phyloP scores from a whole-genome alignment of 2,329 filamentous ascomycete species.

The Coleophoma crateriformis region DNA sequence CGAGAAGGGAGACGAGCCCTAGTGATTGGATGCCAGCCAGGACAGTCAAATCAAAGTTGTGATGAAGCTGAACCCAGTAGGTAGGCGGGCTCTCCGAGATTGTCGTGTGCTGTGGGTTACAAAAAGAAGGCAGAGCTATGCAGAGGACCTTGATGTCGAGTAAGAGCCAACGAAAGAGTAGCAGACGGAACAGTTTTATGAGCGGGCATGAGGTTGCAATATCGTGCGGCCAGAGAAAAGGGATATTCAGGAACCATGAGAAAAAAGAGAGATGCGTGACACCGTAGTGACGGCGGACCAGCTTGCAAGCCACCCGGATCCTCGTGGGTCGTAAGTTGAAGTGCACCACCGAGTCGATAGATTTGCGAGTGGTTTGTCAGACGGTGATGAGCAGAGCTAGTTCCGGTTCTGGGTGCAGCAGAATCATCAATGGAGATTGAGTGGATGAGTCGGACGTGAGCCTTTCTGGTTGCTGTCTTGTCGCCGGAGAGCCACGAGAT shows the following conservation, averaged over 20 bases:
- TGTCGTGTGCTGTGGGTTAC: not conserved
- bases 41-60: not conserved
- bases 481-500: not conserved
- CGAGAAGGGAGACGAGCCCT: not conserved
- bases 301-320: not conserved
- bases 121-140: not conserved
- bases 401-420: too few relatives aligned
- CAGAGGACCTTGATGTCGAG: not conserved
- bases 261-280: not conserved
- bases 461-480: not conserved
- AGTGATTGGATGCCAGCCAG: slow-evolving; percentile 9
- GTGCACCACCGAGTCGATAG: too few relatives aligned
- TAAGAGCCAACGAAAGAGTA: not conserved
- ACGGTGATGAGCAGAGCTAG: too few relatives aligned
- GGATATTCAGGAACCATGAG: slow-evolving; percentile 15
- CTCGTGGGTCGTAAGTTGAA: not conserved
- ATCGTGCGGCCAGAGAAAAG: not conserved
- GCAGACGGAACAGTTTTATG: slow-evolving; percentile 2
- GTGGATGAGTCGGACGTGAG: not conserved
- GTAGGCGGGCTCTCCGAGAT: not conserved
- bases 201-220: not conserved
- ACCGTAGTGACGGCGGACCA: not conserved
- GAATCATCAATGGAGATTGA: not conserved
- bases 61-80: not conserved
- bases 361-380: too few relatives aligned